phyloP scores from a whole-genome alignment of 2,329 filamentous ascomycete genomes.

The Colletotrichum tanaceti region DNA sequence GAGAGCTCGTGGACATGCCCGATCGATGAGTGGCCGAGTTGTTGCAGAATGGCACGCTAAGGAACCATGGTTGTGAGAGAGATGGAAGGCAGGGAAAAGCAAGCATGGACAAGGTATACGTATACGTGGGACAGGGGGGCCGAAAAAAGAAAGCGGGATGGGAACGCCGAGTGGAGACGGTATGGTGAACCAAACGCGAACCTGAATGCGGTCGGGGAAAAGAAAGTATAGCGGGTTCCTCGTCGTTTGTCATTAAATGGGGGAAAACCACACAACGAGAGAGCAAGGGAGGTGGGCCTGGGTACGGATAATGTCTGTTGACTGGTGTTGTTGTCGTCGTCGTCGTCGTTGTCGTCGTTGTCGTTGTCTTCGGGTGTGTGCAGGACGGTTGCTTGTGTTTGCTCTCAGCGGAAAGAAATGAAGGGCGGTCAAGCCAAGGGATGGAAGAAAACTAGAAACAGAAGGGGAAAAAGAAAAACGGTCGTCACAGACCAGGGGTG shows the following conservation, averaged over 20 bases:
- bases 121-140: constrained; percentile 17
- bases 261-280: neutral
- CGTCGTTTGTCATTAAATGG: neutral
- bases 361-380: constrained; percentile 7
- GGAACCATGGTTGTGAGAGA: constrained; percentile 2
- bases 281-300: neutral
- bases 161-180: constrained; percentile 14
- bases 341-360: neutral
- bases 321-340: neutral
- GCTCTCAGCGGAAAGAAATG: neutral
- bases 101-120: constrained; percentile 17
- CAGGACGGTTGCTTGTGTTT: neutral
- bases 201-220: constrained; percentile 9
- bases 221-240: constrained; percentile 28
- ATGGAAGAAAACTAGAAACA: neutral
- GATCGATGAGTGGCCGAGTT: constrained; percentile 26
- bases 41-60: constrained; percentile 40
- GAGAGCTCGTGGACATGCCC: constrained; percentile 6
- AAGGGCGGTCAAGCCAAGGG: constrained; percentile 3
- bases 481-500: neutral
- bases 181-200: constrained; percentile 24
- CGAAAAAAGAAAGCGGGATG: constrained; percentile 30
- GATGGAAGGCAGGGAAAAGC: constrained; percentile 19
- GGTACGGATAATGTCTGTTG: too few species aligned
- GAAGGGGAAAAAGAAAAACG: constrained; percentile 12